phyloP scores from a whole-genome alignment of 768 basidiomycete species.

The Lepiota venenata region DNA sequence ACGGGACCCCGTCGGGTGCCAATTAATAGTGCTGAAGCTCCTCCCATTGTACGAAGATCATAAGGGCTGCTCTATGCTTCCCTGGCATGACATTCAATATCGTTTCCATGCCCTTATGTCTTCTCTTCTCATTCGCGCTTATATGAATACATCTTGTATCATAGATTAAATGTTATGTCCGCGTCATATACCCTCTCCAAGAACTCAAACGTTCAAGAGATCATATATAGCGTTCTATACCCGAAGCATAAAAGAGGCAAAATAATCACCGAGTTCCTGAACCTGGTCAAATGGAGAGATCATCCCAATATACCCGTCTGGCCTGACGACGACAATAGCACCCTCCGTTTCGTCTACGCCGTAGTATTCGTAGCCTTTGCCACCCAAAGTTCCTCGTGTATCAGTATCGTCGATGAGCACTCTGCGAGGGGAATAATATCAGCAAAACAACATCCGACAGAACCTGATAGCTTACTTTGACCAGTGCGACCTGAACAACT shows the following conservation, averaged over 20 bases:
- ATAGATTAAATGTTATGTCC: not conserved
- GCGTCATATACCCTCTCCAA: too few relatives aligned
- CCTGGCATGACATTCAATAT: not conserved
- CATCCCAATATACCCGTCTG: constrained; percentile 64
- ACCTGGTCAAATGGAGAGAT: constrained; percentile 47
- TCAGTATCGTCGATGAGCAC: constrained; percentile 58
- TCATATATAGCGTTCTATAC: not conserved
- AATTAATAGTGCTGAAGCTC: constrained; percentile 64
- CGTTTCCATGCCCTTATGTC: not conserved
- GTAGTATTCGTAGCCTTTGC: constrained; percentile 53
- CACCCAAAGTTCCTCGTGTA: constrained; percentile 39
- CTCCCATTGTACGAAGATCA: constrained; percentile 24
- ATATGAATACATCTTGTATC: not conserved
- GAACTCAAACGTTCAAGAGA: not conserved
- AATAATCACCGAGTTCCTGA: constrained; percentile 40
- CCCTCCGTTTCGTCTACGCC: constrained; percentile 43
- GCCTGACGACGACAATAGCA: constrained; percentile 53
- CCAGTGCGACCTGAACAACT: constrained; percentile 51
- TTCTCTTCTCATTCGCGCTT: not conserved
- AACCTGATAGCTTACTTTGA: constrained; percentile 41
- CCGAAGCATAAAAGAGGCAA: constrained; percentile 38
- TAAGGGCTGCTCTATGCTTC: not conserved
- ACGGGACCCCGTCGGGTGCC: constrained; percentile 64
- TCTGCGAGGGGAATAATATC: constrained; percentile 27
- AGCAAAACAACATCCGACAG: not conserved